Base-by-base conservation (phyloP, 2,329 filamentous ascomycete genomes). In the Catunica adiposa region DNA sequence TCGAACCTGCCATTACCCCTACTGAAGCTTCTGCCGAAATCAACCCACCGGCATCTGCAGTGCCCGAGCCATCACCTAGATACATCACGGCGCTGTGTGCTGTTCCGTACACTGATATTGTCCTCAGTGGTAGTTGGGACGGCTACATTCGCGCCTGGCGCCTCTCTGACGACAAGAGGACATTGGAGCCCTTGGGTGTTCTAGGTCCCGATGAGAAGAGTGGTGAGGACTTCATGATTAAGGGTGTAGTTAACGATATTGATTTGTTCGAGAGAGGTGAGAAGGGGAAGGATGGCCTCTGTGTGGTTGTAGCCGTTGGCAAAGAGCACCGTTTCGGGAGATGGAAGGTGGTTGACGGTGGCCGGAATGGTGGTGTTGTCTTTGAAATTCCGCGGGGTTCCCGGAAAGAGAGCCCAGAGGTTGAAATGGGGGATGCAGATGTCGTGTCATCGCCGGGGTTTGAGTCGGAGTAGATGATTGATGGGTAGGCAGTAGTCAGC, bases 61-160 rank as follows among this genome's bases (percentile, higher is more conserved):
- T 84, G 50, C 73, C 83, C 46, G 70, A 77, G 22, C 79, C 83
- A 1, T 78, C 83, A 61, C 86, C 92, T 3, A 77, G 90, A 65
- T 94, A 86, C 77, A 92, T 98, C 66, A 98, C 92, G 1, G 89
- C 90, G 4, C 73, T 98, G 46, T 76, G 82, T 51, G 84, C 87
- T 0, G 76, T 98, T 51, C 90, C 92, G 0, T 96, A 89, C 67
- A 90, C 88, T 3, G 89, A 98, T 64, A 73, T 95, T 53, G 80
- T 98, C 56, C 73, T 98, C 53, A 94, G 83, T 61, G 92, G 90
- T 31, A 95, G 88, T 68, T 98, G 90, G 89, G 92, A 94, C 65
- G 92, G 92, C 1, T 82, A 79, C 67, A 76, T 98, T 57, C 77
- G 90, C 52, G 83, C 83, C 3, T 98, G 92, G 92, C 81, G 77